These are phyloP conservation scores for Lactarius sanguifluus DNA, from an alignment of 768 basidiomycete species.

Conservation along the genomic window DNA sequence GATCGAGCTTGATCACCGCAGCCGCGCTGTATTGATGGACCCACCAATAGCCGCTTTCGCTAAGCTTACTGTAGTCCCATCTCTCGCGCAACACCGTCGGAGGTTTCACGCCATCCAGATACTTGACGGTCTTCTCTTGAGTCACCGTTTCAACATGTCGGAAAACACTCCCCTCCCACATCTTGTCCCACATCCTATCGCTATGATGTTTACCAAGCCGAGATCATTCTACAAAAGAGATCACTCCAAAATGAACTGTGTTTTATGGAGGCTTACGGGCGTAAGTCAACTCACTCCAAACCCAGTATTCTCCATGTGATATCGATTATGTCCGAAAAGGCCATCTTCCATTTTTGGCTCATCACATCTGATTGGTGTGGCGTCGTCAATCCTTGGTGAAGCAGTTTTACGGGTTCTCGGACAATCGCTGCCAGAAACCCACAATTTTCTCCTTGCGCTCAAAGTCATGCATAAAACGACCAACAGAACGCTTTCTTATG, in stretches of 20 bases:
- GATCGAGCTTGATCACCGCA: background rate
- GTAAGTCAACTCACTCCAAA: too few relatives aligned
- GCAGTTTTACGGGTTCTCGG: background rate
- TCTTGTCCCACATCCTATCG: too few relatives aligned
- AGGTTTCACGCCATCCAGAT: background rate
- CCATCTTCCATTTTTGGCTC: background rate
- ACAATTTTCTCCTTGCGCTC: constrained; percentile 10
- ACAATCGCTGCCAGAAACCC: constrained; percentile 1
- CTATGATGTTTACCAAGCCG: background rate
- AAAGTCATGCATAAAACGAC: background rate
- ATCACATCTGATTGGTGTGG: background rate
- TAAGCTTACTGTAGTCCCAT: background rate
- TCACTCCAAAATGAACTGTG: background rate
- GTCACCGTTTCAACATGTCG: background rate
- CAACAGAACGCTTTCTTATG: background rate
- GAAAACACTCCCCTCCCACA: background rate
- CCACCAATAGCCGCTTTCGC: background rate
- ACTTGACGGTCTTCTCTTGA: background rate
- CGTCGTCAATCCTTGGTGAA: background rate
- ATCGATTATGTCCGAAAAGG: background rate
- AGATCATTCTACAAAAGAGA: background rate
- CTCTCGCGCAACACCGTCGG: background rate
- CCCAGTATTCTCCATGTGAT: background rate
- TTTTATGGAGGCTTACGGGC: too few relatives aligned
- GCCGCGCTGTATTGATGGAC: background rate